A percentile compares a stretch with the other conserved stretches of the same genome.
Evolutionary conservation across 768 basidiomycete genomes (phyloP).

Genomic region (Mycena polygramma): DNA sequence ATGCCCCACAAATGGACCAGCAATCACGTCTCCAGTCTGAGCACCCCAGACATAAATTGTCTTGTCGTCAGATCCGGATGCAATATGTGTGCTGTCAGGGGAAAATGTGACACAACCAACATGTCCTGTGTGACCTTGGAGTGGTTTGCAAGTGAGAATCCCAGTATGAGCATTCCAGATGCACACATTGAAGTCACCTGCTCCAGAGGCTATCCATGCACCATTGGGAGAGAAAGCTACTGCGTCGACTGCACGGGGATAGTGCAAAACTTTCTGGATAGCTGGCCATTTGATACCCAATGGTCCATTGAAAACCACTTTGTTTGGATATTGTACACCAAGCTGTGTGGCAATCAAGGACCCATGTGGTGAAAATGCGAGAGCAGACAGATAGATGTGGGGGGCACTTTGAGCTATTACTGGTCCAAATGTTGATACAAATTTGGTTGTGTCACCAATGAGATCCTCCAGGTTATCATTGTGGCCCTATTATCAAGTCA

Average conservation of each 20-base stretch:
- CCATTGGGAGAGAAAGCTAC: constrained; percentile 6
- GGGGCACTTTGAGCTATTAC: too few species aligned
- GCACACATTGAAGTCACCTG: background rate
- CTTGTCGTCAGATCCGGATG: background rate
- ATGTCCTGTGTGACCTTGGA: background rate
- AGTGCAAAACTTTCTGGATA: background rate
- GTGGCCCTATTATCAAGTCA: background rate
- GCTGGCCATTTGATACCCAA: too few species aligned
- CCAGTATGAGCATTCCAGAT: background rate
- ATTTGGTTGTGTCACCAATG: background rate
- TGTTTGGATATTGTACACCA: too few species aligned
- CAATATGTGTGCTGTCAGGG: background rate
- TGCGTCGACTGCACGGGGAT: background rate
- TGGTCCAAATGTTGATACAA: too few species aligned
- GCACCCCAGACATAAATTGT: background rate
- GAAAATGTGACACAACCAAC: background rate
- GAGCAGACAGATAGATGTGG: too few species aligned
- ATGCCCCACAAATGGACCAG: background rate
- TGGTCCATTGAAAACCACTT: too few species aligned
- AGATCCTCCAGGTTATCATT: background rate
- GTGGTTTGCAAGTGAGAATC: background rate
- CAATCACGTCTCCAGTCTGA: background rate
- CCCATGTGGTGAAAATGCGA: too few species aligned
- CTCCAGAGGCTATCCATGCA: background rate
- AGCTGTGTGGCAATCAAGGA: too few species aligned